phyloP scores from a whole-genome alignment of 2,329 filamentous ascomycete genomes.

The Xylariales sp. region DNA sequence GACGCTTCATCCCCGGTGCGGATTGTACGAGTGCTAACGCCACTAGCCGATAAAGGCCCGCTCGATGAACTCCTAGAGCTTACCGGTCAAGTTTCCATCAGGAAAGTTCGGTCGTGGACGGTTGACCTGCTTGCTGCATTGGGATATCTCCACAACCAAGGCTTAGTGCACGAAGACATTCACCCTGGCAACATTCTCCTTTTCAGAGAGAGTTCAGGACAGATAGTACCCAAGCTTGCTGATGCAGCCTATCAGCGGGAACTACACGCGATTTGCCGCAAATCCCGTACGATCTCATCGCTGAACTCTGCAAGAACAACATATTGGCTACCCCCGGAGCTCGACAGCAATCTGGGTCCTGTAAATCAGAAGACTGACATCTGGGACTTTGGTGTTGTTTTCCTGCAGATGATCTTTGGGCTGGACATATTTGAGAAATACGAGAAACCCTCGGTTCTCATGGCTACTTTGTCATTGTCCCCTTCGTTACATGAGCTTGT shows the following conservation, averaged over 20 bases:
- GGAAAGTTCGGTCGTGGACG: conserved; percentile 83
- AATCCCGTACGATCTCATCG: conserved; percentile 47
- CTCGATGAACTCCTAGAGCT: conserved; percentile 78
- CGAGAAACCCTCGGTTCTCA: conserved; percentile 70
- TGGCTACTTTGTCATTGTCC: conserved; percentile 68
- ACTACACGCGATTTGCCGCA: conserved; percentile 55
- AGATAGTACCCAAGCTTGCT: conserved; percentile 68
- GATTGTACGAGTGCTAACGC: conserved; percentile 70
- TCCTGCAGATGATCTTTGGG: conserved; percentile 92
- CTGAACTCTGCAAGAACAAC: conserved; percentile 64
- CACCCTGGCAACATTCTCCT: conserved; percentile 77
- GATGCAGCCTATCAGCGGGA: conserved; percentile 69
- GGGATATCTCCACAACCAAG: conserved; percentile 79
- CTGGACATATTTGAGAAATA: conserved; percentile 71
- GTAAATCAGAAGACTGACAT: conserved; percentile 79
- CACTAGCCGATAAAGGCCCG: conserved; percentile 77
- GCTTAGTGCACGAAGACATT: conserved; percentile 77
- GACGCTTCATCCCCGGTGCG: conserved; percentile 47
- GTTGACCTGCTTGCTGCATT: conserved; percentile 85
- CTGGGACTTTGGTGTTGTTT: conserved; percentile 90
- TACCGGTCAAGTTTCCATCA: conserved; percentile 66
- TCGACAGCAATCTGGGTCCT: conserved; percentile 56
- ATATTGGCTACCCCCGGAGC: conserved; percentile 80
- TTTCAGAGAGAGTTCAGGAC: conserved; percentile 63
- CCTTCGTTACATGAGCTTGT: conserved; percentile 75